Base-by-base conservation (phyloP, 768 basidiomycete genomes). In the Phylloporus sp. region DNA sequence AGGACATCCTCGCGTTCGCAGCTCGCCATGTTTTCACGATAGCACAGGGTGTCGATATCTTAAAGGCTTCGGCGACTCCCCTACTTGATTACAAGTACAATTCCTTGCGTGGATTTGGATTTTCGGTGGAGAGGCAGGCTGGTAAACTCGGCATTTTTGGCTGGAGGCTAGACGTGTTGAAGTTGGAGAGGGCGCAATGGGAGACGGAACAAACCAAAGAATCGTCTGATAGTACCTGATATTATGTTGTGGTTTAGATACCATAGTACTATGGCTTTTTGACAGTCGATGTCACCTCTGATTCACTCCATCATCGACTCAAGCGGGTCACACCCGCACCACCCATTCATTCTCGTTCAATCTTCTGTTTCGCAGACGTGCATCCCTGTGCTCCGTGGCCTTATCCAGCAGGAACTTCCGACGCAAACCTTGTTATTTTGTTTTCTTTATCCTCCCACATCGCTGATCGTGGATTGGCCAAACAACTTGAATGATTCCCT, bases 1-100 rank as follows among this genome's bases (percentile, higher is more conserved):
- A 80, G 16, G 88, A 91, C 61, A 64, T 91, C 26, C 70, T 91
- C 8, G 62, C 72, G n/a, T 74, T 81, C 60, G 86, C 84, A 0
- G 62, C 83, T 23, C 64, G 72, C 28, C 74, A 78, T 49, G 79
- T 81, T n/a, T 89, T 91, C 63, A 63, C 71, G 12, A 59, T 68
- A 9, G 67, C 75, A 47, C 44, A 63, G 10, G 66, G 62, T 16
- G 66, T 86, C 49, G 63, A 77, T 54, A 66, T 65, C 24, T 73
- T 89, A 49, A 72, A 73, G 50, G 74, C 75, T 1, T 45, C 63
- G 0, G 77, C 79, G 26, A 80, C 78, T 2, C 74, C 81, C 5
- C 72, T 89, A 5, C 67, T 73, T n/a, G 64, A 67, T 1, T 86
- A 86, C 56, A 67, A 75, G 32, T 66, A 74, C n/a, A 54, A 69